phyloP scores from a whole-genome alignment of 2,329 filamentous ascomycete species.

The Cladosporium sp. region DNA sequence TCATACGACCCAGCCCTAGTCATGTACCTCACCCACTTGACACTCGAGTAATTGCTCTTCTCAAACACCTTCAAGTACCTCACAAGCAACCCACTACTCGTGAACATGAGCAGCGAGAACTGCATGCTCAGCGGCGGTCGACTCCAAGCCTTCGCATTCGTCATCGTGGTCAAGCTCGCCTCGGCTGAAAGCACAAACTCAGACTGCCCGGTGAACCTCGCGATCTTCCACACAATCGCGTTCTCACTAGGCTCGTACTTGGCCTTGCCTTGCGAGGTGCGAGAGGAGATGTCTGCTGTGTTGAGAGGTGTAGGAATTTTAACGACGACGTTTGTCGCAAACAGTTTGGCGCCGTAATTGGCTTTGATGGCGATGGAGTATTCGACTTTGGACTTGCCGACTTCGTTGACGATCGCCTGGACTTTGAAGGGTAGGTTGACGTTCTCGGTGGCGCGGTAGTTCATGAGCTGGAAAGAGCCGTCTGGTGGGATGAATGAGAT shows the following conservation, averaged over 20 bases:
- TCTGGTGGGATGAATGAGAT: constrained; percentile 97
- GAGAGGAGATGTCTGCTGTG: constrained; percentile 89
- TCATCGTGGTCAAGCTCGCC: constrained; percentile 92
- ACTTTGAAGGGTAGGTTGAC: constrained; percentile 99
- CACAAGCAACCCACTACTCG: constrained; percentile 86
- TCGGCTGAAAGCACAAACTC: constrained; percentile 95
- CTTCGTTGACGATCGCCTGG: constrained; percentile 96
- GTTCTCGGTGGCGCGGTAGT: constrained; percentile 96
- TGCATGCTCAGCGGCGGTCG: constrained; percentile 87
- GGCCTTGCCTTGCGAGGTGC: constrained; percentile 92
- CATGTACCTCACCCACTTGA: constrained; percentile 99
- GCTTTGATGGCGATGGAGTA: constrained; percentile 97
- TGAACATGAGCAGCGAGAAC: constrained; percentile 97
- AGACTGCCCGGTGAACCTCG: constrained; percentile 95
- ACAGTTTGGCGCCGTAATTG: constrained; percentile 94
- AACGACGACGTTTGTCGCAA: constrained; percentile 93
- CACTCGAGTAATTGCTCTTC: constrained; percentile 97
- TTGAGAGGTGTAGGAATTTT: constrained; percentile 95
- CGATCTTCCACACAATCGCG: constrained; percentile 98
- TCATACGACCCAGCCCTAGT: constrained; percentile 97
- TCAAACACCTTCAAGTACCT: constrained; percentile 98
- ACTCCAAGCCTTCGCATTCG: constrained; percentile 96
- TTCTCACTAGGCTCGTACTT: constrained; percentile 99
- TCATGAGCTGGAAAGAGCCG: constrained; percentile 98
- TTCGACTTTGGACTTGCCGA: constrained; percentile 96